Conservation (phyloP, 305 asterid species). For the Lippia alba region DNA sequence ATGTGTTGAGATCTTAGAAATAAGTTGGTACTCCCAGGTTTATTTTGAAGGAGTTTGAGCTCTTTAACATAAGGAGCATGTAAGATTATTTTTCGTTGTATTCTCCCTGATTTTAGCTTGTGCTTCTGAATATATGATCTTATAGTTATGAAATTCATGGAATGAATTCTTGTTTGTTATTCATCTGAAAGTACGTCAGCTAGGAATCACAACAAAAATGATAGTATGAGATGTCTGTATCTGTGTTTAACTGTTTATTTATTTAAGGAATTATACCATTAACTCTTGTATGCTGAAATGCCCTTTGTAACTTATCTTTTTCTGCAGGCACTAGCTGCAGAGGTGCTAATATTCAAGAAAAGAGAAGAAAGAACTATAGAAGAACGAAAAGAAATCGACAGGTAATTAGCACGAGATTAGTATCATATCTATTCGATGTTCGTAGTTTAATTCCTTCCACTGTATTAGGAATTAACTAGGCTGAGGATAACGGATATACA, state of each 20-base stretch:
- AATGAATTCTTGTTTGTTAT: constrained; percentile 14
- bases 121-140: constrained; percentile 10
- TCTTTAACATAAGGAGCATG: too few relatives aligned
- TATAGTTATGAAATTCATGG: neutral
- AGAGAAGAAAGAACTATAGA: constrained; percentile 96
- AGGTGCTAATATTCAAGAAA: constrained; percentile 95
- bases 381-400: constrained; percentile 92
- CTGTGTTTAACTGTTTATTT: too few relatives aligned
- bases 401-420: constrained; percentile 51
- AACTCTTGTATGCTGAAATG: too few relatives aligned
- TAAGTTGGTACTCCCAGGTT: too few relatives aligned
- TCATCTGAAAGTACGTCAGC: neutral
- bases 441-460: constrained; percentile 1
- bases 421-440: neutral
- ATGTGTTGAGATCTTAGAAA: too few relatives aligned
- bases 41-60: too few relatives aligned
- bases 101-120: constrained; percentile 6
- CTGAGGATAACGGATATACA: constrained; percentile 55
- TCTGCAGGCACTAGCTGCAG: constrained; percentile 85
- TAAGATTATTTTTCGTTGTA: constrained; percentile 49
- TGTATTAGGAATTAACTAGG: constrained; percentile 56
- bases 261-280: too few relatives aligned
- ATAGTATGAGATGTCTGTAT: neutral
- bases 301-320: neutral
- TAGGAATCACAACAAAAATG: too few relatives aligned